Evolutionary conservation across 2,329 filamentous ascomycete genomes (phyloP).

Genomic region (Elsinoe ampelina): DNA sequence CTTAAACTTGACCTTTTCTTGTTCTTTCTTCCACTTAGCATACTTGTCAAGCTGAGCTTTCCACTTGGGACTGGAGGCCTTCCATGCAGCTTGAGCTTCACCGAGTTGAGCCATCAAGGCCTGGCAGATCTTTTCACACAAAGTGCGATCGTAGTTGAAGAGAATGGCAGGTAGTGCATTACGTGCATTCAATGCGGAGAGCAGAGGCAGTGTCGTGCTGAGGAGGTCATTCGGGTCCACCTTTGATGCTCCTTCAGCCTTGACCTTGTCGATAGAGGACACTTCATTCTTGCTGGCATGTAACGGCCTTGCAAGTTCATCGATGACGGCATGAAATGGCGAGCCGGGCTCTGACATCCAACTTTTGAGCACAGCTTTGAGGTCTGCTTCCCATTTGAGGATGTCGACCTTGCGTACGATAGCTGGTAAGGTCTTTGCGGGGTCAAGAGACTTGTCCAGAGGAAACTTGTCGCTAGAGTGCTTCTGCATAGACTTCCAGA

Average conservation of each 20-base stretch:
- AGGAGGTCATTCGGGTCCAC: conserved; percentile 22
- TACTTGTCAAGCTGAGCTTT: conserved; percentile 49
- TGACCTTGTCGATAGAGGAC: not conserved
- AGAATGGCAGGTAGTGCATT: conserved; percentile 63
- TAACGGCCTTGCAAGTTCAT: conserved; percentile 35
- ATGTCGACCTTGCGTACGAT: conserved; percentile 57
- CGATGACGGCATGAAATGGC: conserved; percentile 44
- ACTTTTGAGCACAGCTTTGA: conserved; percentile 49
- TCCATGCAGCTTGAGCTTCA: conserved; percentile 47
- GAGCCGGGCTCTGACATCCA: conserved; percentile 52
- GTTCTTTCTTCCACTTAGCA: conserved; percentile 46
- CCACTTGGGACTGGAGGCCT: conserved; percentile 51
- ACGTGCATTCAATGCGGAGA: conserved; percentile 51
- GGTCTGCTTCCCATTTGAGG: conserved; percentile 51
- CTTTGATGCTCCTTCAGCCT: not conserved
- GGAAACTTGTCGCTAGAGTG: conserved; percentile 38
- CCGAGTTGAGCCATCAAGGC: conserved; percentile 45
- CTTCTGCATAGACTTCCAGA: conserved; percentile 57
- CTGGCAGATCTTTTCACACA: conserved; percentile 52
- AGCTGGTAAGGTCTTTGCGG: conserved; percentile 39
- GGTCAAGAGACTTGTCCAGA: conserved; percentile 43
- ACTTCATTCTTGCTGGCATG: conserved; percentile 14
- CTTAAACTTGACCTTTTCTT: conserved; percentile 33
- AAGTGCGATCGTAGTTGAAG: conserved; percentile 64
- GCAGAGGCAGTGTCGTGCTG: conserved; percentile 46